Base-by-base conservation (phyloP, 2,329 filamentous ascomycete genomes). In the Aspergillus clavatus region DNA sequence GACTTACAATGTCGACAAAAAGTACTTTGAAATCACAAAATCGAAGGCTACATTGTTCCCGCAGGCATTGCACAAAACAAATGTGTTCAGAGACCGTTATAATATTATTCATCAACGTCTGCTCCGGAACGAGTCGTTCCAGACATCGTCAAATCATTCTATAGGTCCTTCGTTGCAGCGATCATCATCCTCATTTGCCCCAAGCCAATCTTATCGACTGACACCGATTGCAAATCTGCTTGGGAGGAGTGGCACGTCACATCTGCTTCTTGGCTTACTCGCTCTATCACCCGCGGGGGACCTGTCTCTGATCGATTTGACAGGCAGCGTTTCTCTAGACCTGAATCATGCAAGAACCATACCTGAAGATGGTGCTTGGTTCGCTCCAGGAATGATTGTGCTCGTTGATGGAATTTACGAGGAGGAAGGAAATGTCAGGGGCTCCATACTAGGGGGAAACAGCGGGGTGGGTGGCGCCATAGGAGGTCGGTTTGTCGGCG, bases 351-450 rank as follows among this genome's bases (percentile, higher is more conserved):
- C 91, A 0, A 82, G 83, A 18, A 82, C 86, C 11, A 84, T 96
- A 44, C 90, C 90, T 0, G 83, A 89, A 48, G 84, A 91, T 60
- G 89, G 87, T 19, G 85, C 87, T 3, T 98, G 89, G 86, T 96
- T 96, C 61, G 83, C 85, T 4, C 90, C 93, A 0, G 94, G 94
- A 3, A 97, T 97, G 89, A 87, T 98, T 38, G 87, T 97, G 3
- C 77, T 98, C 0, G 82, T 96, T 0, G 93, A 98, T 59, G 93
- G 93, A 5, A 83, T 91, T n/a, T 98, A 98, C 61, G 89, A 95
- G 63, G 93, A 97, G 65, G 89, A 95, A 57, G 88, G 89, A 51
- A 83, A 81, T 16, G 71, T 67, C 28, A 58, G 76, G 1, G 83
- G 84, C 12, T 83, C 82, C 16, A 82, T 81, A 0, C 74, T 94